A percentile compares a stretch with the other conserved stretches of the same genome.
Evolutionary conservation across 2,329 filamentous ascomycete genomes (phyloP).

Genomic region (Colletotrichum noveboracense): DNA sequence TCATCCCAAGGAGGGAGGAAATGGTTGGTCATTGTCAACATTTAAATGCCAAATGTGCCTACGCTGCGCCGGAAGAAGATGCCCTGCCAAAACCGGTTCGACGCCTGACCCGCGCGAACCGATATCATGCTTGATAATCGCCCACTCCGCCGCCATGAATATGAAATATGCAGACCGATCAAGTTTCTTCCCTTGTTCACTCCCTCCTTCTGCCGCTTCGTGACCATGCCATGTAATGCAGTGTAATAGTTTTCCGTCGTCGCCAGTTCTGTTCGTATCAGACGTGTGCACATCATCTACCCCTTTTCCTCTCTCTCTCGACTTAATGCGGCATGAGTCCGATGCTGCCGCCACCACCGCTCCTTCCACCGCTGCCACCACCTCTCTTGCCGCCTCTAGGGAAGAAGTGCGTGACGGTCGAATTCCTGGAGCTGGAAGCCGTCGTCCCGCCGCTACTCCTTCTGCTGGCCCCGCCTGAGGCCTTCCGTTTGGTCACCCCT

Average conservation of each 20-base stretch:
- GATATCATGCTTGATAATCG: background rate
- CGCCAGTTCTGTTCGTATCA: background rate
- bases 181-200: background rate
- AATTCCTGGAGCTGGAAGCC: conserved; percentile 6
- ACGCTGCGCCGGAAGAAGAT: background rate
- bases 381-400: conserved; percentile 32
- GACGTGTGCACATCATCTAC: background rate
- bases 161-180: background rate
- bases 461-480: conserved; percentile 13
- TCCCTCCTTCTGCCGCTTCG: background rate
- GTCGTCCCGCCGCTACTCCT: conserved; percentile 6
- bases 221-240: background rate
- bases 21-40: background rate
- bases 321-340: conserved; percentile 43
- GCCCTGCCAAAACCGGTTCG: background rate
- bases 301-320: background rate
- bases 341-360: conserved; percentile 28
- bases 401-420: conserved; percentile 5
- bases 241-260: background rate
- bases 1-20: background rate
- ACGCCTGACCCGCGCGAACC: conserved; percentile 5
- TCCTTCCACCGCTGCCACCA: conserved; percentile 5
- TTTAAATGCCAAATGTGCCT: background rate
- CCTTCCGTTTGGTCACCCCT: conserved; percentile 23
- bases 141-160: background rate